Evolutionary conservation across 2,329 filamentous ascomycete genomes (phyloP).

Genomic region (Daldinia eschscholtzii): DNA sequence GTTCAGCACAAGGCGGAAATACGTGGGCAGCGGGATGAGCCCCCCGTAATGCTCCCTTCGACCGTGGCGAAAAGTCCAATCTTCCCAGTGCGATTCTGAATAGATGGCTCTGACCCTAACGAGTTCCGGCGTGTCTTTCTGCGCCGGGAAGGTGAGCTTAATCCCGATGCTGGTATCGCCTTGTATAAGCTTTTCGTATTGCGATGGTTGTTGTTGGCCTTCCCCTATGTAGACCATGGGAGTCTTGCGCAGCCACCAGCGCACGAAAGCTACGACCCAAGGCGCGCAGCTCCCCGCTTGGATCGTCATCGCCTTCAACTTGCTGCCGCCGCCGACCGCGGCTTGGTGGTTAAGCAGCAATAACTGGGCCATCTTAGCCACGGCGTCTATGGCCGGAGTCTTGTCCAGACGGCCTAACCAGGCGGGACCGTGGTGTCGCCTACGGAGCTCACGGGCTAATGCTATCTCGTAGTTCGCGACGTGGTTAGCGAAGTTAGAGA

Average conservation of each 20-base stretch:
- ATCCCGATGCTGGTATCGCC: conserved; percentile 8
- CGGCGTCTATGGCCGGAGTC: conserved; percentile 9
- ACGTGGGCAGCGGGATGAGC: conserved; percentile 12
- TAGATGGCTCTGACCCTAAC: conserved; percentile 16
- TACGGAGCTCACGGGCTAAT: conserved; percentile 14
- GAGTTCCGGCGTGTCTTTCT: conserved; percentile 1
- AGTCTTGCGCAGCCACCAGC: conserved; percentile 21
- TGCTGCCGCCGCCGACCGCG: background rate
- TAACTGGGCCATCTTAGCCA: conserved; percentile 13
- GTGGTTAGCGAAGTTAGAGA: conserved; percentile 17
- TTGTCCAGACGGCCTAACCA: conserved; percentile 8
- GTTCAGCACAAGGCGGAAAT: conserved; percentile 28
- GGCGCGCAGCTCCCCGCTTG: conserved; percentile 19
- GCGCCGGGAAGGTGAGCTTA: conserved; percentile 8
- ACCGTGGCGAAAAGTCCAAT: conserved; percentile 16
- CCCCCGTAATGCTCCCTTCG: conserved; percentile 15
- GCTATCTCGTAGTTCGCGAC: conserved; percentile 21
- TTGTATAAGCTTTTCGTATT: background rate
- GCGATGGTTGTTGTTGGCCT: background rate
- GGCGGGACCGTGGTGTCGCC: background rate
- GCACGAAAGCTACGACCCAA: conserved; percentile 31
- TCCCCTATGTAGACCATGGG: conserved; percentile 14
- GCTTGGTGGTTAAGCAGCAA: background rate
- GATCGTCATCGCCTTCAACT: conserved; percentile 9
- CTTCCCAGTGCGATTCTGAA: background rate